Conservation (phyloP, 208 protist species). For the Leishmania arabica region DNA sequence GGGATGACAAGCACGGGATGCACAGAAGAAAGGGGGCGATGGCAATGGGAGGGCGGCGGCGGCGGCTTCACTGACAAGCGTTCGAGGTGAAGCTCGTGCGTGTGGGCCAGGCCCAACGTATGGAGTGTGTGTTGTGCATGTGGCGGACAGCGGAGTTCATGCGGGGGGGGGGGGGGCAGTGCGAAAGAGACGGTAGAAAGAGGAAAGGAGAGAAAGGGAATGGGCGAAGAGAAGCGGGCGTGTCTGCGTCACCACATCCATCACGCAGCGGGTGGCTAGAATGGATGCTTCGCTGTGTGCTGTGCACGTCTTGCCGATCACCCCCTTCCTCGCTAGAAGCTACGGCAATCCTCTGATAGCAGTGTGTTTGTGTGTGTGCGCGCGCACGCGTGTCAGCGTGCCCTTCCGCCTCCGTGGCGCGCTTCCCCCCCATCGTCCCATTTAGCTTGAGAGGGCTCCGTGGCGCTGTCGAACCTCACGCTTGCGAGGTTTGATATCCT, state of each 20-base stretch:
- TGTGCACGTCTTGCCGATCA: not conserved
- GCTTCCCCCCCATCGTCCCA: not conserved
- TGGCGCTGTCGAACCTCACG: not conserved
- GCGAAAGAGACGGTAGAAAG: not conserved
- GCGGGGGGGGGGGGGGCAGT: not conserved
- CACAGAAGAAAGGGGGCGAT: not conserved
- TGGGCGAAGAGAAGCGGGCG: not conserved
- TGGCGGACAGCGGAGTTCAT: not conserved
- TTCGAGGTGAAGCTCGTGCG: not conserved
- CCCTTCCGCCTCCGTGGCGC: not conserved
- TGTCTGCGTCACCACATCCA: not conserved
- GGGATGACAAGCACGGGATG: not conserved
- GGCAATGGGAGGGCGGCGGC: not conserved
- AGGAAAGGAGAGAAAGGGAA: not conserved
- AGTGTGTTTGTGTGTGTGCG: not conserved
- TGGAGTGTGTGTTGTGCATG: not conserved
- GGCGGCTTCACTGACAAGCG: not conserved
- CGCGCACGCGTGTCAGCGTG: not conserved
- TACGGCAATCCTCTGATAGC: not conserved
- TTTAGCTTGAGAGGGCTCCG: not conserved
- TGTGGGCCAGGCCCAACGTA: slow-evolving; percentile 4
- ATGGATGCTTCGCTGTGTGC: not conserved
- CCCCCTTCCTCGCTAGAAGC: not conserved
- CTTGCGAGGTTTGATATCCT: not conserved
- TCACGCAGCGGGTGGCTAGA: not conserved